A percentile compares a stretch with the other conserved stretches of the same genome.
phyloP scores from a whole-genome alignment of 1,139 yeast genomes.

The Yamadazyma sp. region DNA sequence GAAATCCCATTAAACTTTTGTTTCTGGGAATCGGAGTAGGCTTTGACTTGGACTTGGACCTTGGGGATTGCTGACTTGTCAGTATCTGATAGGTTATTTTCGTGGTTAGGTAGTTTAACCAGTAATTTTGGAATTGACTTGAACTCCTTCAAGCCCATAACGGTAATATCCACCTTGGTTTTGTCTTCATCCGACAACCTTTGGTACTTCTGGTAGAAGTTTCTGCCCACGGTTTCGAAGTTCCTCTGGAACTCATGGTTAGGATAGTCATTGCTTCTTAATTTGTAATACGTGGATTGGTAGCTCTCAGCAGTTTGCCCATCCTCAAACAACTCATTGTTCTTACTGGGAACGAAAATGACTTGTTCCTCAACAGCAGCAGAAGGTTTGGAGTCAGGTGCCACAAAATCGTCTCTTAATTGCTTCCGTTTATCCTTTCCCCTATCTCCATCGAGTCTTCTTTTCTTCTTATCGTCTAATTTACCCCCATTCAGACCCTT shows the following conservation, averaged over 20 bases:
- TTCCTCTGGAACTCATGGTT: slow-evolving; percentile 32
- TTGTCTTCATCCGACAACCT: slow-evolving; percentile 13
- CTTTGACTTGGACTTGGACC: slow-evolving; percentile 38
- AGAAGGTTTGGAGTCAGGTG: slow-evolving; percentile 6
- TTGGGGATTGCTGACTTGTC: slow-evolving; percentile 25
- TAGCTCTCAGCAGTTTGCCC: slow-evolving; percentile 49
- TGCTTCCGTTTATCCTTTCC: slow-evolving; percentile 13
- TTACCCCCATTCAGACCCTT: slow-evolving; percentile 10
- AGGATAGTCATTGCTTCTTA: slow-evolving; percentile 49
- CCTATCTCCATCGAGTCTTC: slow-evolving; percentile 7
- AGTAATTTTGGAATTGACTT: slow-evolving; percentile 31
- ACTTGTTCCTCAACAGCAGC: slow-evolving; percentile 9
- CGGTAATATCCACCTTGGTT: slow-evolving; percentile 17
- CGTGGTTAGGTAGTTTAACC: slow-evolving; percentile 34
- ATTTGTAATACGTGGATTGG: slow-evolving; percentile 50
- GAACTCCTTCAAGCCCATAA: slow-evolving; percentile 28
- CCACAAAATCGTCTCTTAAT: slow-evolving; percentile 18
- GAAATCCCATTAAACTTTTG: slow-evolving; percentile 73
- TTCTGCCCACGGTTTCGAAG: slow-evolving; percentile 23
- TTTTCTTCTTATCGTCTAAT: slow-evolving; percentile 12
- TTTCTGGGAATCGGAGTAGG: slow-evolving; percentile 55
- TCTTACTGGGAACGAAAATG: slow-evolving; percentile 33
- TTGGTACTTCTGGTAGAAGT: slow-evolving; percentile 16
- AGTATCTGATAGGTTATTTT: slow-evolving; percentile 27
- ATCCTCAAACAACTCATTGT: slow-evolving; percentile 39